phyloP scores from a whole-genome alignment of 2,329 filamentous ascomycete genomes.

The Biscogniauxia mediterranea region DNA sequence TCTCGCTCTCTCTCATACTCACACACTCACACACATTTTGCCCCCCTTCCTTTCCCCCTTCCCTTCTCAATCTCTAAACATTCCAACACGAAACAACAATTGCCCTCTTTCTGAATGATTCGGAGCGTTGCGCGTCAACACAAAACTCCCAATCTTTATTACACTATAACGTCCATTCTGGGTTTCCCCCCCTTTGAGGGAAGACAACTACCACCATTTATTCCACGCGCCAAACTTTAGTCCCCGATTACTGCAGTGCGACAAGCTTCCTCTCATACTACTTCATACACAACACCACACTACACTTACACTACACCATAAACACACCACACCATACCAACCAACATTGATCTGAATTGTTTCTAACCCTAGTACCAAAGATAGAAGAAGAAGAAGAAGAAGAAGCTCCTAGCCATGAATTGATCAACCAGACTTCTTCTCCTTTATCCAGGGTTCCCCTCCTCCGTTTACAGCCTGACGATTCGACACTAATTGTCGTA shows the following conservation, averaged over 20 bases:
- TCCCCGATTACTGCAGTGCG: slow-evolving; percentile 18
- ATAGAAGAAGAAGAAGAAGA: too few relatives aligned
- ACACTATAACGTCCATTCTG: neutral
- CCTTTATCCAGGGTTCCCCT: neutral
- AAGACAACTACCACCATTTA: slow-evolving; percentile 4
- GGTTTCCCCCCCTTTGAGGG: too few relatives aligned
- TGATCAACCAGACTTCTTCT: slow-evolving; percentile 5
- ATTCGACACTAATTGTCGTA: slow-evolving; percentile 7
- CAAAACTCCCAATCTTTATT: slow-evolving; percentile 5
- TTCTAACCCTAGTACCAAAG: neutral
- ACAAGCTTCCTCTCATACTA: slow-evolving; percentile 7
- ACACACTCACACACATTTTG: too few relatives aligned
- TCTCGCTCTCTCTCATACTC: slow-evolving; percentile 1
- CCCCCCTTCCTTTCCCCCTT: slow-evolving; percentile 3
- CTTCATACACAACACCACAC: neutral
- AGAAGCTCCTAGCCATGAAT: slow-evolving; percentile 10
- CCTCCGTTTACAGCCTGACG: slow-evolving; percentile 6
- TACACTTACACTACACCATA: too few relatives aligned
- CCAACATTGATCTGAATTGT: neutral
- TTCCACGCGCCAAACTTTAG: slow-evolving; percentile 18
- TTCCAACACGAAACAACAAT: slow-evolving; percentile 20
- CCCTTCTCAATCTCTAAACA: slow-evolving; percentile 15
- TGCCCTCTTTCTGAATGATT: slow-evolving; percentile 16
- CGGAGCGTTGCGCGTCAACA: slow-evolving; percentile 9
- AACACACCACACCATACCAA: neutral